A percentile compares a stretch with the other conserved stretches of the same genome.
Conservation (phyloP, 306 rosid species). For the Vicia villosa region DNA sequence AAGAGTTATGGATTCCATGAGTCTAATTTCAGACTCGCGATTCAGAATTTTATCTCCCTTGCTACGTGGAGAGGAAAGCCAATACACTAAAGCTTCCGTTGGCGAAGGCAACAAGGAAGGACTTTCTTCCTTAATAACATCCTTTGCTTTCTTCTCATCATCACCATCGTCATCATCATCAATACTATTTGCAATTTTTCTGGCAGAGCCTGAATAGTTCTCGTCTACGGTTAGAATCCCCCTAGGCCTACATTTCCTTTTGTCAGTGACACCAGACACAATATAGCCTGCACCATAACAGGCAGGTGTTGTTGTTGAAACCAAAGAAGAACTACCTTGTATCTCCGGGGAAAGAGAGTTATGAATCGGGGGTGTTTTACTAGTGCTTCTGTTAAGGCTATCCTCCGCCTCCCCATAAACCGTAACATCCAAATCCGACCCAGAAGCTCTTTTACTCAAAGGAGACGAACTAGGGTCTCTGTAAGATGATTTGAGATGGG, state of each 20-base stretch:
- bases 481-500: constrained; percentile 33
- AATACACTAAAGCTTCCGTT: constrained; percentile 74
- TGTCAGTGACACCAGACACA: constrained; percentile 78
- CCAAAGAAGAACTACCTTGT: constrained; percentile 59
- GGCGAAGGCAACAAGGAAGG: constrained; percentile 66
- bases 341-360: constrained; percentile 82
- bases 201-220: constrained; percentile 43
- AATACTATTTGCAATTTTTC: constrained; percentile 43
- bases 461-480: constrained; percentile 51
- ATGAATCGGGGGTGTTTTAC: constrained; percentile 73
- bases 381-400: constrained; percentile 40
- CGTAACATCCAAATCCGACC: constrained; percentile 35
- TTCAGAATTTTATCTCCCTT: constrained; percentile 52
- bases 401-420: constrained; percentile 41
- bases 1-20: constrained; percentile 41
- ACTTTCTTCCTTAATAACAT: constrained; percentile 28
- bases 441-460: constrained; percentile 44
- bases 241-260: constrained; percentile 84
- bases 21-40: constrained; percentile 38
- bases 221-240: constrained; percentile 74
- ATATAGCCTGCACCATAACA: constrained; percentile 84
- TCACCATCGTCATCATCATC: constrained; percentile 39
- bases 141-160: constrained; percentile 34
- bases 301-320: constrained; percentile 56
- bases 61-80: constrained; percentile 67